phyloP scores from a whole-genome alignment of 768 basidiomycete genomes.

The Termitomyces sp. region DNA sequence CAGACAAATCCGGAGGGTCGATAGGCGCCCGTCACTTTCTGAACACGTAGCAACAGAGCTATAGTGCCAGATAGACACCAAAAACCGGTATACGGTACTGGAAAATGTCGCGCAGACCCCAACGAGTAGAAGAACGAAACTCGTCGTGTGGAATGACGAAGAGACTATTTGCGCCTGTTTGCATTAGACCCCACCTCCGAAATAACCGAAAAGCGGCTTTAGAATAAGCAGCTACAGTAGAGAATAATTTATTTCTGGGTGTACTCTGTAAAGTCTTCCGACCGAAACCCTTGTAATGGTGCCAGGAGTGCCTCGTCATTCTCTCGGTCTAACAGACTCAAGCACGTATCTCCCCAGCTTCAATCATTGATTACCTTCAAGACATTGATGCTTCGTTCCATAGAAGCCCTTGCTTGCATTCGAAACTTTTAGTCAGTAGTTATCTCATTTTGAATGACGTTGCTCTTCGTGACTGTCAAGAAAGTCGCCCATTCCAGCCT shows the following conservation, averaged over 20 bases:
- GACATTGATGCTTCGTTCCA: background rate
- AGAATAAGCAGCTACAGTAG: background rate
- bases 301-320: background rate
- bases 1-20: background rate
- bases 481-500: background rate
- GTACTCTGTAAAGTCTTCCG: background rate
- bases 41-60: background rate
- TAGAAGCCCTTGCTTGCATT: background rate
- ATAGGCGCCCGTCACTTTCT: constrained; percentile 2
- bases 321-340: background rate
- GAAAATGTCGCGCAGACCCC: background rate
- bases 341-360: background rate
- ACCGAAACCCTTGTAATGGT: background rate
- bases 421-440: background rate
- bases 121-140: background rate
- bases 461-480: background rate
- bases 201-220: background rate
- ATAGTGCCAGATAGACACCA: background rate
- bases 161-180: constrained; percentile 6
- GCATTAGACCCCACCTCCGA: background rate
- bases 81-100: background rate
- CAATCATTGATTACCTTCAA: background rate
- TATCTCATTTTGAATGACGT: background rate
- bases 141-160: constrained; percentile 9
- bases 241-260: background rate